Percentiles rank a stretch among this genome's conserved stretches.
Evolutionary conservation across 225 moss, liverwort and hornwort genomes (phyloP).

Genomic region (Marchantia polymorpha): DNA sequence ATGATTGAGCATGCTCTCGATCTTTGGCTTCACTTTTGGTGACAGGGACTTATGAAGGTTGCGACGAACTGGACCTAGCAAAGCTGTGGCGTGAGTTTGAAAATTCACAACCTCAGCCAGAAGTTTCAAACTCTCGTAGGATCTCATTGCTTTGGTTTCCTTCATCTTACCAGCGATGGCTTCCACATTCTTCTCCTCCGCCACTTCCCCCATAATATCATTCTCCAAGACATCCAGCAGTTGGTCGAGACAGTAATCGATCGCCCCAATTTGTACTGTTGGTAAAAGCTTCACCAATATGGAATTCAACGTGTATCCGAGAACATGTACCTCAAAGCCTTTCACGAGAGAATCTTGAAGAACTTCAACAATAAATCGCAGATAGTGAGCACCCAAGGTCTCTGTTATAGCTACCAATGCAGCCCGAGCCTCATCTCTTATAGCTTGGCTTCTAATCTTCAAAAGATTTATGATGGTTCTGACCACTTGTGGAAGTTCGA

Average conservation of each 20-base stretch:
- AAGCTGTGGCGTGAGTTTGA: conserved; percentile 52
- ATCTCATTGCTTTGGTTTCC: conserved; percentile 86
- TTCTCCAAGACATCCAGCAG: conserved; percentile 81
- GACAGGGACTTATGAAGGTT: conserved; percentile 58
- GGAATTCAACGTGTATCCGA: conserved; percentile 89
- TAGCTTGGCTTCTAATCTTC: conserved; percentile 87
- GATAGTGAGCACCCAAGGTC: conserved; percentile 72
- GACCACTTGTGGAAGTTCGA: conserved; percentile 85
- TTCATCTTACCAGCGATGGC: conserved; percentile 96
- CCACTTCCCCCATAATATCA: conserved; percentile 93
- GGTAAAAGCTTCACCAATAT: conserved; percentile 70
- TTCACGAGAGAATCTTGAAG: conserved; percentile 73
- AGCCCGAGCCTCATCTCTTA: conserved; percentile 95
- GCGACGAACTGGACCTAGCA: conserved; percentile 62
- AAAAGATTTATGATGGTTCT: conserved; percentile 86
- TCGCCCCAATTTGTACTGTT: conserved; percentile 61
- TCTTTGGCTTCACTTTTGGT: conserved; percentile 70
- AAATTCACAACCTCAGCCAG: conserved; percentile 77
- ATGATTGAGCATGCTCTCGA: conserved; percentile 81
- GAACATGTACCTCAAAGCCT: conserved; percentile 94
- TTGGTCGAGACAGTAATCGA: conserved; percentile 81
- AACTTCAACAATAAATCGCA: conserved; percentile 80
- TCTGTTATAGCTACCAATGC: conserved; percentile 77
- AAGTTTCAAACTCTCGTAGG: conserved; percentile 79
- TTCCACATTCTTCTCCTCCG: conserved; percentile 89